Percentiles rank a stretch among this genome's conserved stretches.
These are phyloP conservation scores for Anethum foeniculum DNA, from an alignment of 140 eudicot genomes.

Conservation along the genomic window DNA sequence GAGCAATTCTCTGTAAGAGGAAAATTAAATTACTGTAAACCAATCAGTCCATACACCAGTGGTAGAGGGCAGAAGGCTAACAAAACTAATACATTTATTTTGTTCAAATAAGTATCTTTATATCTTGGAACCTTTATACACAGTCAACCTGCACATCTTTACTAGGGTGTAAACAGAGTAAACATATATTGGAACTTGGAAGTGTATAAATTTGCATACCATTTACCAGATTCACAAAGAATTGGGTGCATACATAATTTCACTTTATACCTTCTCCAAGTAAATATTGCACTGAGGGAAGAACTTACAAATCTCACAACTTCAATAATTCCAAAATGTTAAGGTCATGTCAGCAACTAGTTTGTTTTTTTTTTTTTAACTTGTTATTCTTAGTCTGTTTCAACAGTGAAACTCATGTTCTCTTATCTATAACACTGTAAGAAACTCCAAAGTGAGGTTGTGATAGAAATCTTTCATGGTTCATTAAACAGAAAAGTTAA, in stretches of 20 bases:
- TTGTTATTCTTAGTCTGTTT: neutral
- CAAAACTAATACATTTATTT: neutral
- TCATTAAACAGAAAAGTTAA: neutral
- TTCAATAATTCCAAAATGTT: neutral
- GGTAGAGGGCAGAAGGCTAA: neutral
- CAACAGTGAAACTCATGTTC: neutral
- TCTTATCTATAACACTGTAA: neutral
- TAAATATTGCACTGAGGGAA: neutral
- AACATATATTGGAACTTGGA: too few species aligned
- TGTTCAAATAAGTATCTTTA: neutral
- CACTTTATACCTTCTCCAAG: neutral
- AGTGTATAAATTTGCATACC: neutral
- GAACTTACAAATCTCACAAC: neutral
- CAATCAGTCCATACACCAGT: neutral
- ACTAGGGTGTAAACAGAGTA: neutral
- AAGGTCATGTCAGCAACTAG: neutral
- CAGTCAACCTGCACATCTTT: neutral
- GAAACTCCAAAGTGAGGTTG: neutral
- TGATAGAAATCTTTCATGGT: neutral
- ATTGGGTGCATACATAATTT: neutral
- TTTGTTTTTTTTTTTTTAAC: neutral
- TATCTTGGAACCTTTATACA: neutral
- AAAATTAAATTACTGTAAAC: neutral
- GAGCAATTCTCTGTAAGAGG: conserved; percentile 73
- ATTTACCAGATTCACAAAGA: neutral